Conservation (phyloP, 768 basidiomycete genomes). For the Lentinula edodes region DNA sequence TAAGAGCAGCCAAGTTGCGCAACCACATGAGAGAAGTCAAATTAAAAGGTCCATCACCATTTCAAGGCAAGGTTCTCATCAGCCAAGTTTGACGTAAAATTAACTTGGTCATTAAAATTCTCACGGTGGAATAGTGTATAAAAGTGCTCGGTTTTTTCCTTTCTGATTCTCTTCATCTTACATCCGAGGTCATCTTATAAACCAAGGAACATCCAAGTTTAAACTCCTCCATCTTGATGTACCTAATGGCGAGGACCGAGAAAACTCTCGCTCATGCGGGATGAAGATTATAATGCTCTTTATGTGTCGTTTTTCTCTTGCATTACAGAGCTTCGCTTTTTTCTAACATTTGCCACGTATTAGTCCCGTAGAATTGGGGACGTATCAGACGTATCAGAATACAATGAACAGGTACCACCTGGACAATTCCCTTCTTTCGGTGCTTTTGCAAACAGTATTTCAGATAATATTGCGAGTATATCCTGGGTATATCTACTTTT, state of each 20-base stretch:
- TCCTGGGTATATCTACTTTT: background rate
- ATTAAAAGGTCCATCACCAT: background rate
- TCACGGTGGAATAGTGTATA: conserved; percentile 19
- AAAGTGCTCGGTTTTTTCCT: conserved; percentile 28
- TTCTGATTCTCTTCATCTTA: conserved; percentile 7
- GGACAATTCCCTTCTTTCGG: background rate
- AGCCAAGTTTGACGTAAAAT: background rate
- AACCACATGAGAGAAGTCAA: conserved; percentile 1
- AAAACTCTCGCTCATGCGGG: conserved; percentile 29
- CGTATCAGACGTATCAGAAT: background rate
- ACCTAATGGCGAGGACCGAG: conserved; percentile 83
- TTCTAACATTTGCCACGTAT: conserved; percentile 33
- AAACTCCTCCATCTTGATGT: conserved; percentile 33
- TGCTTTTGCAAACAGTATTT: background rate
- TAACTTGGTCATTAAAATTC: background rate
- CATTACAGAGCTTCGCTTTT: conserved; percentile 48
- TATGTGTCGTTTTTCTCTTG: conserved; percentile 19
- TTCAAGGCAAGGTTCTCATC: background rate
- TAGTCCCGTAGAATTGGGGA: background rate
- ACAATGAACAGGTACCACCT: background rate
- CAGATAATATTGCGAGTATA: background rate
- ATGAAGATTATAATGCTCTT: conserved; percentile 72
- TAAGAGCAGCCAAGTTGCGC: conserved; percentile 2
- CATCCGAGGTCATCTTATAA: conserved; percentile 29
- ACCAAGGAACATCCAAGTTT: conserved; percentile 59